These are phyloP conservation scores for Gamsiella multidivaricata DNA, from an alignment of 192 early-diverging fungal species.

Conservation along the genomic window DNA sequence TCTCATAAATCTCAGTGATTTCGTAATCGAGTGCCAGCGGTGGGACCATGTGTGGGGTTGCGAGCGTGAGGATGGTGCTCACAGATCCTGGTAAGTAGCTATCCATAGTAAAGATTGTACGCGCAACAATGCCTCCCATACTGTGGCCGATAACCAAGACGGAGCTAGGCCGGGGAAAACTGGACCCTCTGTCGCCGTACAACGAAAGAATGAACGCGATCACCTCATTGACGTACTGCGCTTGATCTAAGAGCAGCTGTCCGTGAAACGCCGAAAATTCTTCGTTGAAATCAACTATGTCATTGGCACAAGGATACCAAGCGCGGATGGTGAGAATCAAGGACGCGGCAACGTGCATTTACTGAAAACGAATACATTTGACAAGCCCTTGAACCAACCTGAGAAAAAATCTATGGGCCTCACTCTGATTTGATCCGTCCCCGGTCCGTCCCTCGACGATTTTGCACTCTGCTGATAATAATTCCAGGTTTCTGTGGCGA, in stretches of 20 bases:
- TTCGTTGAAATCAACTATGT: slow-evolving; percentile 83
- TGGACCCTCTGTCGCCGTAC: slow-evolving; percentile 63
- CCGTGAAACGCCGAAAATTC: slow-evolving; percentile 93
- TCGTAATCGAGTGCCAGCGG: slow-evolving; percentile 77
- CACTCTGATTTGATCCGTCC: too few relatives aligned
- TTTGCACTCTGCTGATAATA: slow-evolving; percentile 65
- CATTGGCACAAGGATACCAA: slow-evolving; percentile 4
- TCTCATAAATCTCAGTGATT: slow-evolving; percentile 71
- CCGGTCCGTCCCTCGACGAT: too few relatives aligned
- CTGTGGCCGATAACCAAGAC: slow-evolving; percentile 92
- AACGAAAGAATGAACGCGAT: slow-evolving; percentile 80
- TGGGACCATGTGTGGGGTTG: slow-evolving; percentile 87
- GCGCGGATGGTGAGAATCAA: too few relatives aligned
- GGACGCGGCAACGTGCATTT: too few relatives aligned
- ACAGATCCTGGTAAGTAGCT: slow-evolving; percentile 80
- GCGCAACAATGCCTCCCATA: slow-evolving; percentile 97
- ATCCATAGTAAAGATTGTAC: slow-evolving; percentile 74
- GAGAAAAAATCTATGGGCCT: slow-evolving; percentile 68
- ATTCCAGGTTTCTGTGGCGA: slow-evolving; percentile 77
- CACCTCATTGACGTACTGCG: slow-evolving; percentile 84
- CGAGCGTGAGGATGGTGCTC: slow-evolving; percentile 85
- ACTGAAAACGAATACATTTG: too few relatives aligned
- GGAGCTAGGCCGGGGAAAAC: slow-evolving; percentile 65
- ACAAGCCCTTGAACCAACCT: slow-evolving; percentile 55
- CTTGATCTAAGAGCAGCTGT: slow-evolving; percentile 86